phyloP scores from a whole-genome alignment of 139 green algal species.

The Mychonastes homosphaera region DNA sequence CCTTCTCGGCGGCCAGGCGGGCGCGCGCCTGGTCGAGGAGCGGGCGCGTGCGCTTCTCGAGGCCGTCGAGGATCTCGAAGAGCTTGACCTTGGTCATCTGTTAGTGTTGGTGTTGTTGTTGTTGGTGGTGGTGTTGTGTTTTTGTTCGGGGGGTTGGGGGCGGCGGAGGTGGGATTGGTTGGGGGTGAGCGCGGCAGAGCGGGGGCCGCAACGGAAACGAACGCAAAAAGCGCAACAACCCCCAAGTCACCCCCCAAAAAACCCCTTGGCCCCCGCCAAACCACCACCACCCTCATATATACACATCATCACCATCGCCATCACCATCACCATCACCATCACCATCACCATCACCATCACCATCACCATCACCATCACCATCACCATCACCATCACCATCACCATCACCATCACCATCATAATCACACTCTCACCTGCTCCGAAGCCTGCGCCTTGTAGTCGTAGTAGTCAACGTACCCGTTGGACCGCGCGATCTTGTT shows the following conservation, averaged over 20 bases:
- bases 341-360: not conserved
- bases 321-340: not conserved
- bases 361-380: not conserved
- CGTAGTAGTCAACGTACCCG: constrained; percentile 68
- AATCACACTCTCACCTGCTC: not conserved
- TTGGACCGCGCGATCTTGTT: constrained; percentile 52
- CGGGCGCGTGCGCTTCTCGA: constrained; percentile 50
- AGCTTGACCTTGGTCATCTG: constrained; percentile 58
- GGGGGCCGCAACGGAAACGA: not conserved
- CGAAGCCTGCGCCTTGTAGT: constrained; percentile 47
- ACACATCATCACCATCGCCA: not conserved
- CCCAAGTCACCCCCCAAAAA: too few relatives aligned
- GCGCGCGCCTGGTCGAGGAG: constrained; percentile 43
- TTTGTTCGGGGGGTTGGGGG: not conserved
- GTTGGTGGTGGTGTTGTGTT: not conserved
- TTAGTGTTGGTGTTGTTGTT: not conserved
- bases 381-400: not conserved
- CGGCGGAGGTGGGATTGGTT: not conserved
- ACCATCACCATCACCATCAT: not conserved
- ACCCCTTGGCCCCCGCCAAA: not conserved
- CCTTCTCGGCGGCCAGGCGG: constrained; percentile 44
- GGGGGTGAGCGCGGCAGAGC: not conserved
- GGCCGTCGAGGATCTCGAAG: constrained; percentile 67
- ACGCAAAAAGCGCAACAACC: too few relatives aligned
- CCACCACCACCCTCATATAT: not conserved